These are phyloP conservation scores for Pisolithus marmoratus DNA, from an alignment of 768 basidiomycete species.

Conservation along the genomic window DNA sequence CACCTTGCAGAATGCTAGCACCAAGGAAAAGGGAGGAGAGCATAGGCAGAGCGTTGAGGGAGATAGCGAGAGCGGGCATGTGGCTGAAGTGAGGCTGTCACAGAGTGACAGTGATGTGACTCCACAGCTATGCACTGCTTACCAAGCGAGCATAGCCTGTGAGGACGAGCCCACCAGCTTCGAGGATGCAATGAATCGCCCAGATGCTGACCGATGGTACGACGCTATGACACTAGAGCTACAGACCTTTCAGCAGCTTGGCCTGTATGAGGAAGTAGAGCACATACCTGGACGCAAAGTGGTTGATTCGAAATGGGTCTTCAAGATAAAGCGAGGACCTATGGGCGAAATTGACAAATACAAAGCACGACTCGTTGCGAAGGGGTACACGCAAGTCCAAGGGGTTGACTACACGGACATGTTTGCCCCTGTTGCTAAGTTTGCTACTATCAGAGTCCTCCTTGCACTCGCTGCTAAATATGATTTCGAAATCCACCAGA, in stretches of 20 bases:
- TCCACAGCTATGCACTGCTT: neutral
- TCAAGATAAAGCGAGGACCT: slow-evolving; percentile 1
- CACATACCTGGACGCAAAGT: neutral
- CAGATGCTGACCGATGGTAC: slow-evolving; percentile 1
- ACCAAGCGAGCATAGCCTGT: neutral
- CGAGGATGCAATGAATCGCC: neutral
- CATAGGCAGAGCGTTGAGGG: neutral
- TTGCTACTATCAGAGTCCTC: slow-evolving; percentile 16
- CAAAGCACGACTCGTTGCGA: slow-evolving; percentile 37
- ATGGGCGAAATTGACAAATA: slow-evolving; percentile 25
- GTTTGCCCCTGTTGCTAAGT: slow-evolving; percentile 21
- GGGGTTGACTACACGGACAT: slow-evolving; percentile 33
- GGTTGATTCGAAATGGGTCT: slow-evolving; percentile 1
- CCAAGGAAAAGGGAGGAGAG: neutral
- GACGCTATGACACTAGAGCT: neutral
- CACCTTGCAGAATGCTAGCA: neutral
- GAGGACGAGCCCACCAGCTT: neutral
- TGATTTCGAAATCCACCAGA: slow-evolving; percentile 11
- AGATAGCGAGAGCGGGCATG: neutral
- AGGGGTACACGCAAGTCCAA: slow-evolving; percentile 27
- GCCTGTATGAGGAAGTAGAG: slow-evolving; percentile 2
- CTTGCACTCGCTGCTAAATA: slow-evolving; percentile 7
- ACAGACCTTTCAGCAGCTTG: neutral
- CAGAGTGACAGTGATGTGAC: neutral
- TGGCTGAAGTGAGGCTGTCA: too few species aligned